Conservation (phyloP, 768 basidiomycete species). For the Tricholoma bakamatsutake region DNA sequence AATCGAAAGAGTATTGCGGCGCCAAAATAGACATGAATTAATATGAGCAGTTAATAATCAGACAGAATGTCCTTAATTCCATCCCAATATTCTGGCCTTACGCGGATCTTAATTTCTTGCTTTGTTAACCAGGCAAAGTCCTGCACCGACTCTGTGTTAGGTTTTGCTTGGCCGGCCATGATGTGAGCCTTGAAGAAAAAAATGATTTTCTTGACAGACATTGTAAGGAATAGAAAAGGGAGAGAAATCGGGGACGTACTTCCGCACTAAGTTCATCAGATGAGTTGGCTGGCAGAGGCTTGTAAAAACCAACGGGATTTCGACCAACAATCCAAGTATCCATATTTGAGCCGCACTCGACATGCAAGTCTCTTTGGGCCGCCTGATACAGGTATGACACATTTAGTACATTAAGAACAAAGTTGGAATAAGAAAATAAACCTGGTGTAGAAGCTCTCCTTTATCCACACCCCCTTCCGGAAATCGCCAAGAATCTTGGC, state of each 20-base stretch:
- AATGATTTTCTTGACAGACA: slow-evolving; percentile 53
- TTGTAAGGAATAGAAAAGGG: background rate
- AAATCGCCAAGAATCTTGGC: slow-evolving; percentile 69
- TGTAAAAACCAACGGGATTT: slow-evolving; percentile 79
- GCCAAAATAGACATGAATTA: slow-evolving; percentile 29
- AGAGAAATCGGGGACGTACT: slow-evolving; percentile 21
- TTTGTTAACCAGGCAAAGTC: slow-evolving; percentile 96
- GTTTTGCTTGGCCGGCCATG: slow-evolving; percentile 76
- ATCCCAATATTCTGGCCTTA: slow-evolving; percentile 70
- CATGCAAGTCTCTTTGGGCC: slow-evolving; percentile 62
- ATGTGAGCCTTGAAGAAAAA: slow-evolving; percentile 97
- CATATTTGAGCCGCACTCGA: slow-evolving; percentile 76
- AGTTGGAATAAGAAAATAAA: slow-evolving; percentile 16
- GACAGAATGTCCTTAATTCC: slow-evolving; percentile 78
- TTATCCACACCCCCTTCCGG: slow-evolving; percentile 61
- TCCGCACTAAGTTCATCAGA: slow-evolving; percentile 25
- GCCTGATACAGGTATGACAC: slow-evolving; percentile 39
- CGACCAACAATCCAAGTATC: slow-evolving; percentile 93
- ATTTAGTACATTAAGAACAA: background rate
- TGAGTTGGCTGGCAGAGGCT: slow-evolving; percentile 33
- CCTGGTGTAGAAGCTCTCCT: slow-evolving; percentile 76
- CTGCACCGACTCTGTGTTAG: slow-evolving; percentile 44
- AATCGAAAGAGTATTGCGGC: slow-evolving; percentile 49
- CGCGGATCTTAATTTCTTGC: slow-evolving; percentile 72
- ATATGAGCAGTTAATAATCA: slow-evolving; percentile 39